phyloP scores from a whole-genome alignment of 2,329 filamentous ascomycete genomes.

The Pseudogymnoascus sp. region DNA sequence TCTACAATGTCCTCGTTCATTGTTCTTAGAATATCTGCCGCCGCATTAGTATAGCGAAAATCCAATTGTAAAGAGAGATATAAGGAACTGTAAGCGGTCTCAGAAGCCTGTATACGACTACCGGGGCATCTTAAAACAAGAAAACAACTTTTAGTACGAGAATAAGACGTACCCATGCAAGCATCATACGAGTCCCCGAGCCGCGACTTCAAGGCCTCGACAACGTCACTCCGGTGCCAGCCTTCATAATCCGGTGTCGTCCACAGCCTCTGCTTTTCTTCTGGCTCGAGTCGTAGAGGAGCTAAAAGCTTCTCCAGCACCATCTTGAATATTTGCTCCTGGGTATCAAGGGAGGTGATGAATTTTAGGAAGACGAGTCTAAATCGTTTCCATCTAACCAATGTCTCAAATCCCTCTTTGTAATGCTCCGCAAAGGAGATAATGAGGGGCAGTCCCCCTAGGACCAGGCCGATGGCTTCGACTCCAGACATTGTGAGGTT shows the following conservation, averaged over 20 bases:
- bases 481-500: constrained; percentile 18
- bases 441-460: constrained; percentile 20
- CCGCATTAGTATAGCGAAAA: background rate
- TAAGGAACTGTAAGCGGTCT: background rate
- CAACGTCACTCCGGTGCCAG: constrained; percentile 17
- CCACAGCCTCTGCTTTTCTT: constrained; percentile 18
- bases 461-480: constrained; percentile 19
- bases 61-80: background rate
- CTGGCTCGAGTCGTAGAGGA: constrained; percentile 16
- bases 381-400: constrained; percentile 21
- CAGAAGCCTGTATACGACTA: background rate
- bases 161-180: constrained; percentile 15
- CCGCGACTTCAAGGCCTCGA: constrained; percentile 11
- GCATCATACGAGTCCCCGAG: constrained; percentile 16
- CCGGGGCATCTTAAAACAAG: background rate
- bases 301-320: constrained; percentile 18
- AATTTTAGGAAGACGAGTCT: constrained; percentile 18
- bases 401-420: constrained; percentile 20
- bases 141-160: background rate
- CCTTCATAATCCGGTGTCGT: constrained; percentile 15
- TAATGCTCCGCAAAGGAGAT: constrained; percentile 20
- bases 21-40: constrained; percentile 9
- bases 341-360: constrained; percentile 19
- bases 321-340: constrained; percentile 18
- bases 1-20: constrained; percentile 18